Base-by-base conservation (phyloP, 2,329 filamentous ascomycete genomes). In the Rutstroemia sydowiana region DNA sequence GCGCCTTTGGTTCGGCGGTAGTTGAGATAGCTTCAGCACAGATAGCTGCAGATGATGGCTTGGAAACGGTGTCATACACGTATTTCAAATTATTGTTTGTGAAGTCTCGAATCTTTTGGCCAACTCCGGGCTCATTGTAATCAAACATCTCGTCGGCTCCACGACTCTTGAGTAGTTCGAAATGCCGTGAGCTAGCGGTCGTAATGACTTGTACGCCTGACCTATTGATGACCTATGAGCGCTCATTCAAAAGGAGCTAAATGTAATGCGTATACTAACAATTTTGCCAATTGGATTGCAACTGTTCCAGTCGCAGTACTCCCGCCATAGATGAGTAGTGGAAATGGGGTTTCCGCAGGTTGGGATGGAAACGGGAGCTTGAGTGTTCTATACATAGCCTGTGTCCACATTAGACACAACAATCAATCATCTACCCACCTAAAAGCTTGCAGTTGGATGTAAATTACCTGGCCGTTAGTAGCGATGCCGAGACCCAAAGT, bases 61-160 rank as follows among this genome's bases (percentile, higher is more conserved):
- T 16, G 11, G 65, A 61, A 48, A 77, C 73, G 51, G 69, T 73
- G 60, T 79, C 76, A 40, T 74, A 71, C 5, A 64, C 73, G 18
- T 72, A 63, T 16, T 63, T 63, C 3, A 78, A 66, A 18, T 65
- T 64, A 60, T 74, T 68, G 7, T 69, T 63, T 5, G 74, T 75
- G 39, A 67, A 63, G 31, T 67, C 62, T 14, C 68, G 66, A 60
- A 79, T 77, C 53, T 74, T 68, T 23, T 65, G 62, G 1, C 67
- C 70, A 11, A 66, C 66, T 30, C 68, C 65, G 0, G 70, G 64
- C 26, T 70, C 67, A 10, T 66, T 73, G 55, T 71, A 74, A 59
- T 75, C 70, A 51, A 73, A 74, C 1, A 63, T 66, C 2, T 60
- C 56, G 9, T 67, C 68, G 0, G 74, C 73, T 2, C 73, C 74